Base-by-base conservation (phyloP, 495 filamentous ascomycete species). In the Darksidea phi region DNA sequence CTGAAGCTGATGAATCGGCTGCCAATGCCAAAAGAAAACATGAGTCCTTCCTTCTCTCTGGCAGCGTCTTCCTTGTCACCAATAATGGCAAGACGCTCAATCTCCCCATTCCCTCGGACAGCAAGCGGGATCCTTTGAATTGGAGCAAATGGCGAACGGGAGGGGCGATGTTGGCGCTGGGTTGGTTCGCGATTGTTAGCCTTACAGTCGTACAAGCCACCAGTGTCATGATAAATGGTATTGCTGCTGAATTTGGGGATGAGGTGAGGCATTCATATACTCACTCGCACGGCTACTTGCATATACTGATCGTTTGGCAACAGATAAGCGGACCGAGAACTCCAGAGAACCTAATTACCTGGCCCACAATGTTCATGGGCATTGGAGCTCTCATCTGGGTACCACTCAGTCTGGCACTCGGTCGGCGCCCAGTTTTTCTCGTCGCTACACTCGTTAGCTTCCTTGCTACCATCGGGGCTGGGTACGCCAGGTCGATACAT, bases 331-430 rank as follows among this genome's bases (percentile, higher is more conserved):
- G 20, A 11, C 60, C 53, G 5, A 57, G 48, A 28, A 52, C 46
- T 8, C 43, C 53, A 7, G 60, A 63, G 15, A 57, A 46, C 12
- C 13, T 63, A 5, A 23, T 53, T 11, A 52, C 47, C 21, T 53
- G 28, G 15, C 60, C 60, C 0, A 63, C 60, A 24, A 20, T 63
- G 37, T 57, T 57, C 37, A 63, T 63, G 60, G 60, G 60, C 23
- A 21, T 63, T 4, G 60, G 60, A 1, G 54, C 60, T 2, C 57
- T 63, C 38, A 12, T 63, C 24, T 63, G 60, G 60, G 45, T 63
- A 5, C 60, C 60, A n/a, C 10, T 63, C 13, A 57, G 26, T 8
- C 46, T 63, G 15, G 54, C 46, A 25, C 53, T 63, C 21, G 60
- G 60, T 10, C 53, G 60, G 21, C 54, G 60, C 13, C 60, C 60